Conservation (phyloP, 2,329 filamentous ascomycete species). For the Fusarium denticulatum region DNA sequence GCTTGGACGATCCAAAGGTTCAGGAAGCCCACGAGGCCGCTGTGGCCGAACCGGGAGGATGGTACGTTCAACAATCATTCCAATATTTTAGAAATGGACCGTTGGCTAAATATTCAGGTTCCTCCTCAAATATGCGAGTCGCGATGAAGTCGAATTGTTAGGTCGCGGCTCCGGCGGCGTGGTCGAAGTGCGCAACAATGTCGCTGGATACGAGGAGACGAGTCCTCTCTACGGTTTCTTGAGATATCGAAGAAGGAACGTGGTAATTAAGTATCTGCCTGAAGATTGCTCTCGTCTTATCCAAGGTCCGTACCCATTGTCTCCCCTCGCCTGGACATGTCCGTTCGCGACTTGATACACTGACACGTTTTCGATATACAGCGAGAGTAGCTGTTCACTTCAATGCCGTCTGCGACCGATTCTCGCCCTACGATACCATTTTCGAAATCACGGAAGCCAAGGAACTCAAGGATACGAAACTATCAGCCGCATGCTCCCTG, state of each 20-base stretch:
- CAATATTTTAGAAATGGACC: not conserved
- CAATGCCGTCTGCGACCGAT: slow-evolving; percentile 73
- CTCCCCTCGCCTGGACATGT: not conserved
- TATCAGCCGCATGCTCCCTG: slow-evolving; percentile 88
- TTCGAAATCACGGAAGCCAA: slow-evolving; percentile 79
- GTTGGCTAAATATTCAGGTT: slow-evolving; percentile 71
- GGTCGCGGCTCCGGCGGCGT: slow-evolving; percentile 83
- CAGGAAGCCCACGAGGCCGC: slow-evolving; percentile 86
- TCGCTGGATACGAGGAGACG: slow-evolving; percentile 81
- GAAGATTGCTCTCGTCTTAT: slow-evolving; percentile 90
- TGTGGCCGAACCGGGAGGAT: slow-evolving; percentile 87
- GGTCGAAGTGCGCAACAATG: slow-evolving; percentile 80
- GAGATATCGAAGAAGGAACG: slow-evolving; percentile 87
- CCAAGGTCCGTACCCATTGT: slow-evolving; percentile 75
- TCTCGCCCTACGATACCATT: slow-evolving; percentile 86
- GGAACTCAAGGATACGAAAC: slow-evolving; percentile 86
- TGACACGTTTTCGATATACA: slow-evolving; percentile 50
- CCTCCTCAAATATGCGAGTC: slow-evolving; percentile 87
- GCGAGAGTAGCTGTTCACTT: slow-evolving; percentile 84
- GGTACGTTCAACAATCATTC: slow-evolving; percentile 66
- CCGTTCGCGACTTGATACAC: not conserved
- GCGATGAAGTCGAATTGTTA: slow-evolving; percentile 87
- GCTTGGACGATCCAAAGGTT: slow-evolving; percentile 83
- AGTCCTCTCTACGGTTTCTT: slow-evolving; percentile 94
- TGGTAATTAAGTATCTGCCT: slow-evolving; percentile 91